Evolutionary conservation across 345 rosid genomes (phyloP).

Genomic region (Psidium guajava): DNA sequence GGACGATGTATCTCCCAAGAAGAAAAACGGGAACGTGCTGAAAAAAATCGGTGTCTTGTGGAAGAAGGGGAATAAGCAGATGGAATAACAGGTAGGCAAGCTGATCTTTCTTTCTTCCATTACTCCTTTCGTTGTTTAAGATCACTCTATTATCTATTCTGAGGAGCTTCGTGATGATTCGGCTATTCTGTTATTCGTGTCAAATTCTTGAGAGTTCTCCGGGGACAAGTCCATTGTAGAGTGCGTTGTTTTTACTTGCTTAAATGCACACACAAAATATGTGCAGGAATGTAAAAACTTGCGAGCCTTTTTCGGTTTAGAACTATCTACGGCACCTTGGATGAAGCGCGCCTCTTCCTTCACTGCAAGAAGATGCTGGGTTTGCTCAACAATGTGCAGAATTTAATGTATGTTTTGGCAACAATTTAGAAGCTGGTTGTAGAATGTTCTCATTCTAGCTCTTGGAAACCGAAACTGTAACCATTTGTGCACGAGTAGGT

Average conservation of each 20-base stretch:
- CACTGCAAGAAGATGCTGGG: neutral
- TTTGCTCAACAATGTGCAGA: neutral
- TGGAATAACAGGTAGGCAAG: neutral
- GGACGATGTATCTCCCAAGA: conserved; percentile 88
- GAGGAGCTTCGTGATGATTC: neutral
- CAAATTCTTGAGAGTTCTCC: neutral
- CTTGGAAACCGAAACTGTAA: neutral
- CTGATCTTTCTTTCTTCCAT: neutral
- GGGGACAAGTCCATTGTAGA: neutral
- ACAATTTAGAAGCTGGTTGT: neutral
- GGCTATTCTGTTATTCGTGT: neutral
- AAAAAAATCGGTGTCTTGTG: conserved; percentile 84
- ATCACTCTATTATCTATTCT: neutral
- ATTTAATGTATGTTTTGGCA: neutral
- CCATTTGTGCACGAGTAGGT: neutral
- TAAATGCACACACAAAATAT: neutral
- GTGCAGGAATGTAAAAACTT: neutral
- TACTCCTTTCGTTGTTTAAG: neutral
- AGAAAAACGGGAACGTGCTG: conserved; percentile 82
- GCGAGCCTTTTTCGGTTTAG: neutral
- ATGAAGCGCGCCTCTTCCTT: neutral
- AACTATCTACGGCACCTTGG: neutral
- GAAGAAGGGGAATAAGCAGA: conserved; percentile 77
- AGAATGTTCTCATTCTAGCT: neutral
- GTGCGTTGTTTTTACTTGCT: neutral